Evolutionary conservation across 1,284 basidiomycete species (phyloP).

Genomic region (Fomitopsis betulina): DNA sequence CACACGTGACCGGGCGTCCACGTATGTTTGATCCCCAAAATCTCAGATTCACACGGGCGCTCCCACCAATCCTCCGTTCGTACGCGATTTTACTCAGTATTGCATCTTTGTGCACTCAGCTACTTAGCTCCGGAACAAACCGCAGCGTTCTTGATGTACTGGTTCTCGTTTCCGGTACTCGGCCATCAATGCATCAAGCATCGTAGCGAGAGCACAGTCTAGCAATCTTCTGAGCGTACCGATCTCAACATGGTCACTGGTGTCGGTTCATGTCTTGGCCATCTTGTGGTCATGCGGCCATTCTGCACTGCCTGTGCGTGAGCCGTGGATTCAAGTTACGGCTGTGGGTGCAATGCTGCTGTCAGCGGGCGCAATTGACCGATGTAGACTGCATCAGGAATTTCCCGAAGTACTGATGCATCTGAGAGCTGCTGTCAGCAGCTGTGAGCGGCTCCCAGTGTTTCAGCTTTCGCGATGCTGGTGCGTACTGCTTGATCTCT

Average conservation of each 20-base stretch:
- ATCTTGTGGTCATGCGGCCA: too few species aligned
- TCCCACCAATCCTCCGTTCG: not conserved
- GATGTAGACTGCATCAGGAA: too few species aligned
- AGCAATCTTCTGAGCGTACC: not conserved
- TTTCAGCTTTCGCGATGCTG: too few species aligned
- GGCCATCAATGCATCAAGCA: too few species aligned
- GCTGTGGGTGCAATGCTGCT: too few species aligned
- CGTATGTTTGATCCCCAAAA: not conserved
- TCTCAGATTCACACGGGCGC: not conserved
- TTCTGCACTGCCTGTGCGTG: not conserved
- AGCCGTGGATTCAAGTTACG: not conserved
- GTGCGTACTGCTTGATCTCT: not conserved
- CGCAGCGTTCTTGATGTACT: not conserved
- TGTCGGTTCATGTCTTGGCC: too few species aligned
- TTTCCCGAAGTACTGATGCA: too few species aligned
- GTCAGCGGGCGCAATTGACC: too few species aligned
- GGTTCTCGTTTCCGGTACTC: too few species aligned
- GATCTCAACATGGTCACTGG: not conserved
- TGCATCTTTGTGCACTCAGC: not conserved
- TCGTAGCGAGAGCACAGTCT: too few species aligned
- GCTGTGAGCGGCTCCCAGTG: too few species aligned
- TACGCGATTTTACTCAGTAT: not conserved
- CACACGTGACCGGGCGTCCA: not conserved
- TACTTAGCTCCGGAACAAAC: not conserved
- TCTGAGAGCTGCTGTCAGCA: too few species aligned